Evolutionary conservation across 169 alveolate species (phyloP).

Genomic region (Plasmodium gonderi): DNA sequence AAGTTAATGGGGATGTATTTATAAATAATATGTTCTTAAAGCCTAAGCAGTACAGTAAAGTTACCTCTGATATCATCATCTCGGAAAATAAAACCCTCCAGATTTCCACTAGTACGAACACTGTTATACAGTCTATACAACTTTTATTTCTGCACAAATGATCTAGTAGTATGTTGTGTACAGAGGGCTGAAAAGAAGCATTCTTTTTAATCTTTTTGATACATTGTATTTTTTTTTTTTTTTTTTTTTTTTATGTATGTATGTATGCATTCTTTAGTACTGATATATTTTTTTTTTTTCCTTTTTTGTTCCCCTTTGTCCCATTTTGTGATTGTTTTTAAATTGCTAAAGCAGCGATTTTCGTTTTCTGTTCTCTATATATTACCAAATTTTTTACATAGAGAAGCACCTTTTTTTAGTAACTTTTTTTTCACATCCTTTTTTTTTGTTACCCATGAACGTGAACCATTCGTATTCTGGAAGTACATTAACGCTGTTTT

Average conservation of each 20-base stretch:
- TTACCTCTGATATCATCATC: constrained; percentile 30
- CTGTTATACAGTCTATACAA: constrained; percentile 71
- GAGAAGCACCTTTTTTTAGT: not conserved
- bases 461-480: no score
- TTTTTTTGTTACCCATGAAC: not conserved
- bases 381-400: not conserved
- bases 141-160: constrained; percentile 43
- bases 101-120: constrained; percentile 65
- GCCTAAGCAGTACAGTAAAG: constrained; percentile 69
- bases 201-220: not conserved
- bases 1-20: constrained; percentile 53
- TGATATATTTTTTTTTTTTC: not conserved
- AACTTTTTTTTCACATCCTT: not conserved
- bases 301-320: not conserved
- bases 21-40: constrained; percentile 68
- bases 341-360: constrained; percentile 5
- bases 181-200: not conserved
- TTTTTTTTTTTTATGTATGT: no score
- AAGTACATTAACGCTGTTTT: no score
- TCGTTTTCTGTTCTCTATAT: not conserved
- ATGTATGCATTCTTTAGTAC: no score
- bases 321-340: not conserved
- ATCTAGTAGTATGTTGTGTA: not conserved
- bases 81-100: constrained; percentile 26
- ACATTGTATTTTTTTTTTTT: not conserved